Evolutionary conservation across 306 rosid species (phyloP).

Genomic region (Casuarina cunninghamiana): DNA sequence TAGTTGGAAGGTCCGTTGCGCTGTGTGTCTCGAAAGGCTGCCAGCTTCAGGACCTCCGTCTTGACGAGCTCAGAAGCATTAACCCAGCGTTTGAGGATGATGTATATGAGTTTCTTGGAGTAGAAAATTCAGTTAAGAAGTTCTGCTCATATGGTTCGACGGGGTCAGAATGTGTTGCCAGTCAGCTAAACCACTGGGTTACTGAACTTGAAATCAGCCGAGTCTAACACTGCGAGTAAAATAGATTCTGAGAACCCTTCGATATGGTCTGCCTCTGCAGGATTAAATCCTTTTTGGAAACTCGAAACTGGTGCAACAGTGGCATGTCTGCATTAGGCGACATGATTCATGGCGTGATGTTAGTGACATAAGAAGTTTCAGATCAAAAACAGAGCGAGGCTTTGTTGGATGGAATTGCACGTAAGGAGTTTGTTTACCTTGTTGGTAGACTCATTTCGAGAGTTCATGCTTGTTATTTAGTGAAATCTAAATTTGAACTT

Average conservation of each 20-base stretch:
- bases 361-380: neutral
- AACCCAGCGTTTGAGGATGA: slow-evolving; percentile 63
- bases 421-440: too few species aligned
- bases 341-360: neutral
- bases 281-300: neutral
- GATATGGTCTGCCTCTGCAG: slow-evolving; percentile 9
- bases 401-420: neutral
- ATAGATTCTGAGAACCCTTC: neutral
- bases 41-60: slow-evolving; percentile 65
- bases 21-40: slow-evolving; percentile 62
- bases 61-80: slow-evolving; percentile 69
- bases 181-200: slow-evolving; percentile 66
- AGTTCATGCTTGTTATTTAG: neutral
- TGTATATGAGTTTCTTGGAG: slow-evolving; percentile 86
- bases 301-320: slow-evolving; percentile 4
- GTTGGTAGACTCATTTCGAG: too few species aligned
- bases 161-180: slow-evolving; percentile 80
- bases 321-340: neutral
- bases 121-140: slow-evolving; percentile 73
- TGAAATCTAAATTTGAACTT: neutral
- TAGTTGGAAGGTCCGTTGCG: slow-evolving; percentile 83
- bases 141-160: slow-evolving; percentile 92
- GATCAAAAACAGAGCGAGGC: neutral
- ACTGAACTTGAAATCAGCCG: slow-evolving; percentile 50
- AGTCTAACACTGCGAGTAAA: slow-evolving; percentile 4